These are phyloP conservation scores for Tilletia setariae DNA, from an alignment of 1,284 basidiomycete genomes.

Conservation along the genomic window DNA sequence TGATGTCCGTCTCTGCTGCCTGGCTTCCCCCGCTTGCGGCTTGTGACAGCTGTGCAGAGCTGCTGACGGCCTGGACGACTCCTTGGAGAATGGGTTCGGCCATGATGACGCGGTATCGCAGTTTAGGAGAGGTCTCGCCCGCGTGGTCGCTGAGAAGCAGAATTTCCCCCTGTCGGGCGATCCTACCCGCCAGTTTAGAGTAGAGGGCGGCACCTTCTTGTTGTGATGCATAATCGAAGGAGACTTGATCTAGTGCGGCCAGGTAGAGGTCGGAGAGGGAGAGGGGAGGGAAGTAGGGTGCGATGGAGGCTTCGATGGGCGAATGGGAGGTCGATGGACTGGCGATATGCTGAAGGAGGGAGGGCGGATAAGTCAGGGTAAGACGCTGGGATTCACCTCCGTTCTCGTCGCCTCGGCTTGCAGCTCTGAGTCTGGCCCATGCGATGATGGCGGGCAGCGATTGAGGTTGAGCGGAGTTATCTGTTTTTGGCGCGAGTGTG, in stretches of 20 bases:
- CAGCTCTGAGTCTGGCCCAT: background rate
- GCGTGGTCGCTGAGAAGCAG: slow-evolving; percentile 16
- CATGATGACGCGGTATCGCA: slow-evolving; percentile 33
- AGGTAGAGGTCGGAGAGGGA: slow-evolving; percentile 34
- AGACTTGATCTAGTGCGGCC: slow-evolving; percentile 27
- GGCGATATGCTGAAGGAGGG: background rate
- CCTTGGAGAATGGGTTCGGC: slow-evolving; percentile 47
- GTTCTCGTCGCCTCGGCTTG: background rate
- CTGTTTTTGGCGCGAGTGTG: background rate
- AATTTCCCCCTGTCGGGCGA: slow-evolving; percentile 34
- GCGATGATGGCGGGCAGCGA: slow-evolving; percentile 7
- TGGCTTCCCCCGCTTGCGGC: background rate
- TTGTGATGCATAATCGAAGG: slow-evolving; percentile 25
- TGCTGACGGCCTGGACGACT: slow-evolving; percentile 21
- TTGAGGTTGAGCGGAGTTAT: background rate
- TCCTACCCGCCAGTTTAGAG: slow-evolving; percentile 26
- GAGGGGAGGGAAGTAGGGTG: slow-evolving; percentile 23
- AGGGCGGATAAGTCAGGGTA: slow-evolving; percentile 1
- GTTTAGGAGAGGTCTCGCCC: background rate
- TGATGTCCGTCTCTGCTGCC: slow-evolving; percentile 25
- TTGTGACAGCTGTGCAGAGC: background rate
- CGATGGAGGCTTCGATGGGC: slow-evolving; percentile 2
- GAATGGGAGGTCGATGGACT: background rate
- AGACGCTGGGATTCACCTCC: background rate
- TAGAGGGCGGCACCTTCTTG: slow-evolving; percentile 24